Evolutionary conservation across 139 green algal genomes (phyloP).

Genomic region (Mesotaenium endlicherianum): DNA sequence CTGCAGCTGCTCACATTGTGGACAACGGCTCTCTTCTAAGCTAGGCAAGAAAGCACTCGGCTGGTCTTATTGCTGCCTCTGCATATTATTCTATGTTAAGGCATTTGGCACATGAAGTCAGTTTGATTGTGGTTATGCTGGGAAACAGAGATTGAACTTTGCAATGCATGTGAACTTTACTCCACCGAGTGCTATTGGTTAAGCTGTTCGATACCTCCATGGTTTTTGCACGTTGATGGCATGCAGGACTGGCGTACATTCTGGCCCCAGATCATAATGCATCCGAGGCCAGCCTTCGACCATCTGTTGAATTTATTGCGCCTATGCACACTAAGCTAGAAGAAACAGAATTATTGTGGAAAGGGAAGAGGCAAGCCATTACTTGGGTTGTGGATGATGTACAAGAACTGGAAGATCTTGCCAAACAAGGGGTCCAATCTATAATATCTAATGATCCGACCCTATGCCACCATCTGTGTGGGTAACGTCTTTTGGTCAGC

Average conservation of each 20-base stretch:
- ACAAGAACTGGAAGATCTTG: not conserved
- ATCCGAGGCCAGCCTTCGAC: not conserved
- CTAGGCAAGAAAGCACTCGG: too few relatives aligned
- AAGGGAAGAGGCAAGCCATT: not conserved
- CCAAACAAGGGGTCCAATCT: not conserved
- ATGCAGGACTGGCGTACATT: not conserved
- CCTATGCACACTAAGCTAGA: not conserved
- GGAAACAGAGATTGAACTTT: too few relatives aligned
- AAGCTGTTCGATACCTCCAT: not conserved
- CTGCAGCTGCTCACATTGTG: too few relatives aligned
- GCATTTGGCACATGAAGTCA: not conserved
- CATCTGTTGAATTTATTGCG: not conserved
- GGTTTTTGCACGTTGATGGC: not conserved
- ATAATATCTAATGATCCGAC: slow-evolving; percentile 4
- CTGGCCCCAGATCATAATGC: not conserved
- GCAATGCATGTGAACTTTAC: not conserved
- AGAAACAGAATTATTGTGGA: not conserved
- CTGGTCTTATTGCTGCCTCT: not conserved
- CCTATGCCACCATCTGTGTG: too few relatives aligned
- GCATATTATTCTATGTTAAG: not conserved
- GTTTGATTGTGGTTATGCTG: too few relatives aligned
- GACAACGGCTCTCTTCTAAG: too few relatives aligned
- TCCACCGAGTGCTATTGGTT: not conserved
- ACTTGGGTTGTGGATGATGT: not conserved
- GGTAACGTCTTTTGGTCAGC: too few relatives aligned